Evolutionary conservation across 495 filamentous ascomycete species (phyloP), one percentile per base, ranked within the genome.

Genomic region (Penicillium ucsense): DNA sequence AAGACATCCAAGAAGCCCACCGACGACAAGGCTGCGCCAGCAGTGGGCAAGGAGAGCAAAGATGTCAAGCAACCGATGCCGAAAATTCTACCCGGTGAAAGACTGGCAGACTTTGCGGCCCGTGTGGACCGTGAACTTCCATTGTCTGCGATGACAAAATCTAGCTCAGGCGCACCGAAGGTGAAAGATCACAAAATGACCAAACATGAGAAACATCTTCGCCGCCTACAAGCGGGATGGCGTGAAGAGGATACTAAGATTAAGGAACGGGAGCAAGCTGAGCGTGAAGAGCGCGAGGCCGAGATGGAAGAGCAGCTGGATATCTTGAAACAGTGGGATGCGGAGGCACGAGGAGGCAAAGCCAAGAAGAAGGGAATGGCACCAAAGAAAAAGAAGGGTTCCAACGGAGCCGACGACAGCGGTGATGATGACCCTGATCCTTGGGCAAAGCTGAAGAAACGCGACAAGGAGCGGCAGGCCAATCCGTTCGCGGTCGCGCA

Each of bases 111-210:
- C 47, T 98, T 94, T 61, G 69, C 79, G 3, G 83, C 86, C 35
- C 81, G 92, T 5, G 92, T 98, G 6, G 84, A 97, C 57, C 84
- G 86, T 30, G 83, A 86, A 3, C 67, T 98, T 27, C 92, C 92
- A 0, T 62, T 98, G 7, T 67, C 79, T 11, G 77, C 74, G 0
- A 66, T 86, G 51, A 77, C 83, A 12, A 65, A 66, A 29, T 59
- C 59, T 8, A 59, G 62, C n/a, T 28, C 65, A 3, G 57, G 63
- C 28, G 29, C 56, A 1, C 50, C 62, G 6, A 66, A 66, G 76
- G 77, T 59, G 61, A 75, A 48, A 36, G 79, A 50, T 74, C 79
- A 32, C 35, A 83, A 55, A 78, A 73, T 79, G 40, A 91, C 88
- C 38, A 85, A 83, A 67, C 90, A 85, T 45, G 87, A 95, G 73